Conservation (phyloP, 768 basidiomycete species). For the Arthromyces matolae region DNA sequence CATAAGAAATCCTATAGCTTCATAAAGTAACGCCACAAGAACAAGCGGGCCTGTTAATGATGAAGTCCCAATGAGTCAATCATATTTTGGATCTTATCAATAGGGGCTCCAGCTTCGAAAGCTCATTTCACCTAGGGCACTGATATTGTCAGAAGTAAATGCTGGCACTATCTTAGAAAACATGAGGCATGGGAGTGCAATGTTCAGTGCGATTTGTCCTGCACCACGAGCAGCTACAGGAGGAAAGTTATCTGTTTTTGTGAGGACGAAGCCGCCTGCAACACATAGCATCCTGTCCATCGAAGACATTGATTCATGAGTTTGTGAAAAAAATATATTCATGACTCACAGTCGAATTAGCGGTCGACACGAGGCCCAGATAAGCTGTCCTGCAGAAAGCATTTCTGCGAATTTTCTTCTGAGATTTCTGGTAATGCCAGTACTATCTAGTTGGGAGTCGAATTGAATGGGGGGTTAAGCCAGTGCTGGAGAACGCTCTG, state of each 20-base stretch:
- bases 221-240: conserved; percentile 53
- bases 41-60: conserved; percentile 52
- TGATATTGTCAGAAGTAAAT: conserved; percentile 54
- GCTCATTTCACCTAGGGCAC: conserved; percentile 43
- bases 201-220: conserved; percentile 61
- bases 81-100: not conserved
- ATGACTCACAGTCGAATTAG: conserved; percentile 58
- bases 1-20: conserved; percentile 48
- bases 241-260: conserved; percentile 60
- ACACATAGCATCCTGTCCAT: conserved; percentile 49
- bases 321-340: not conserved
- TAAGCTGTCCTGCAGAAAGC: conserved; percentile 41
- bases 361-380: conserved; percentile 62
- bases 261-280: conserved; percentile 51
- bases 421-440: not conserved
- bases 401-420: conserved; percentile 13
- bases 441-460: too few relatives aligned
- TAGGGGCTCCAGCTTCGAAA: not conserved
- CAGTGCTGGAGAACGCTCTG: too few relatives aligned
- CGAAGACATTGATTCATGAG: not conserved
- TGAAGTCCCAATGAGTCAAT: not conserved
- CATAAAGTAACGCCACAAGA: conserved; percentile 59
- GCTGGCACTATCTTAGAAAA: conserved; percentile 73
- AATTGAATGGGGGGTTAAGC: too few relatives aligned
- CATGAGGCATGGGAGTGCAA: conserved; percentile 60